Conservation (phyloP, 2,329 filamentous ascomycete genomes). For the Diaporthe amygdali region DNA sequence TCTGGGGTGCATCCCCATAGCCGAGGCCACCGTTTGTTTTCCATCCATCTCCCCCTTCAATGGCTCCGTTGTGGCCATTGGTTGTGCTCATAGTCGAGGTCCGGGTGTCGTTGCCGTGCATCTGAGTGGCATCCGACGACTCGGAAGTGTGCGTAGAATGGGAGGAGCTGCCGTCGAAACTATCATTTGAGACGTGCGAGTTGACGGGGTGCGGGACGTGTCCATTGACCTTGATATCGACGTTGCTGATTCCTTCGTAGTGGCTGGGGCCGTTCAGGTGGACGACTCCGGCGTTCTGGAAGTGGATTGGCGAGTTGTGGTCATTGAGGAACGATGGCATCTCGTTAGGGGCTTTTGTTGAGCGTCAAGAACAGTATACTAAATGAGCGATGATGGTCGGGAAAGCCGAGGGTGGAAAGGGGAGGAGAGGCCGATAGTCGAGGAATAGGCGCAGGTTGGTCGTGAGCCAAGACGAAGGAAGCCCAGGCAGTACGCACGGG, state of each 20-base stretch:
- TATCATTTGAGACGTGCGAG: constrained; percentile 54
- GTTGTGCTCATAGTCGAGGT: constrained; percentile 51
- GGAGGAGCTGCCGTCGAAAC: constrained; percentile 60
- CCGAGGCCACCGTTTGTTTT: constrained; percentile 39
- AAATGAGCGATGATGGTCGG: constrained; percentile 20
- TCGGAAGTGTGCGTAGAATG: constrained; percentile 59
- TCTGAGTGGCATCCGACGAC: constrained; percentile 47
- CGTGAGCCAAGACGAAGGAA: too few relatives aligned
- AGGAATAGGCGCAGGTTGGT: neutral
- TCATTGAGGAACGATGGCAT: constrained; percentile 63
- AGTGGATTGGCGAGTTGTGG: constrained; percentile 48
- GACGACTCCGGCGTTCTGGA: constrained; percentile 47
- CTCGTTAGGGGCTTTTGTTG: constrained; percentile 1
- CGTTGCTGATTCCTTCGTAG: constrained; percentile 30
- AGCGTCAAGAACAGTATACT: constrained; percentile 19
- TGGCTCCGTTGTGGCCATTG: constrained; percentile 62
- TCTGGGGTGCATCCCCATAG: constrained; percentile 32
- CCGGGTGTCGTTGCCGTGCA: constrained; percentile 48
- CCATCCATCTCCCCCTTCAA: constrained; percentile 36
- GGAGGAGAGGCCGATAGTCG: neutral
- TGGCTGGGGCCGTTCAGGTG: constrained; percentile 47
- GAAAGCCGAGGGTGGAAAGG: neutral
- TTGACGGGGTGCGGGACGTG: constrained; percentile 39
- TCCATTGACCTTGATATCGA: constrained; percentile 38
- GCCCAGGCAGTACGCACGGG: neutral